These are phyloP conservation scores for Rubus parviflorus DNA, from an alignment of 306 rosid species.

Conservation along the genomic window DNA sequence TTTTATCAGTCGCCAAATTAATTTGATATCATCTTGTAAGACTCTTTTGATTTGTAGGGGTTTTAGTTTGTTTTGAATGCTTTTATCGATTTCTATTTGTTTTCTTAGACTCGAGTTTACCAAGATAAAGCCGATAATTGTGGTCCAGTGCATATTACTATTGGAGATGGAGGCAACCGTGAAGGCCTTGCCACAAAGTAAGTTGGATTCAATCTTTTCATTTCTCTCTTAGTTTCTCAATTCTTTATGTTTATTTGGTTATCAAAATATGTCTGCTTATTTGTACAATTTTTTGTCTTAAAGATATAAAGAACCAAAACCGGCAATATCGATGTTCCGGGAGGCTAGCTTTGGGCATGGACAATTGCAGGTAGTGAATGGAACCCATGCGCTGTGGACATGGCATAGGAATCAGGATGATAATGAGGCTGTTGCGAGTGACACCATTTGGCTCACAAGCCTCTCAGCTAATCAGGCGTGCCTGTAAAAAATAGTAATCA, in stretches of 20 bases:
- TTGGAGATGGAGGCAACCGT: constrained; percentile 96
- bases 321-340: constrained; percentile 62
- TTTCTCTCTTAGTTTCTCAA: too few relatives aligned
- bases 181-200: constrained; percentile 81
- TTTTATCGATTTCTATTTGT: too few relatives aligned
- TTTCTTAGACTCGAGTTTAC: constrained; percentile 63
- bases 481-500: constrained; percentile 40
- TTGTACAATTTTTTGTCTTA: background rate
- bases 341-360: constrained; percentile 95
- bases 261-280: too few relatives aligned
- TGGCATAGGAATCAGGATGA: constrained; percentile 73
- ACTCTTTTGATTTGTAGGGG: too few relatives aligned
- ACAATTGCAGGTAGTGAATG: constrained; percentile 52
- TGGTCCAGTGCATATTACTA: constrained; percentile 66
- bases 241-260: background rate
- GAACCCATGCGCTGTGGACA: constrained; percentile 66
- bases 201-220: background rate
- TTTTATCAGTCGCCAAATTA: too few relatives aligned
- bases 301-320: constrained; percentile 60
- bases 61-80: too few relatives aligned
- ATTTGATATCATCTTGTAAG: too few relatives aligned
- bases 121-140: constrained; percentile 58
- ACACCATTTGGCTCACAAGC: constrained; percentile 53
- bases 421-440: constrained; percentile 42
- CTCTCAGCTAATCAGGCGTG: constrained; percentile 37